Base-by-base conservation (phyloP, 2,329 filamentous ascomycete species). In the Calonectria montana region DNA sequence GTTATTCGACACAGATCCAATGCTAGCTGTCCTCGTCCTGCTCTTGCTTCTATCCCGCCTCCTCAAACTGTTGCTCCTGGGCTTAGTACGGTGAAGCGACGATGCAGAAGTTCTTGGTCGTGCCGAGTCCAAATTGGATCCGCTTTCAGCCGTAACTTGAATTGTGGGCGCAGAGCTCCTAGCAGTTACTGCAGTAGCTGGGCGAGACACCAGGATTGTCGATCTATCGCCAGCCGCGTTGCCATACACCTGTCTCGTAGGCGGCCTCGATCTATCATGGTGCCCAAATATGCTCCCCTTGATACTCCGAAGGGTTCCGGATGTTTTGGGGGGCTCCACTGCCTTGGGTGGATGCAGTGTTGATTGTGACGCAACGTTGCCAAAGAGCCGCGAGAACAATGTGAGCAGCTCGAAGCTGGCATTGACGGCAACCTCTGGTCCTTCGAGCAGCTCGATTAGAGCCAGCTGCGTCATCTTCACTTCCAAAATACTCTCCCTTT, bases 391-490 rank as follows among this genome's bases (percentile, higher is more conserved):
- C 3, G 92, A 90, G 80, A 97, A 99, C 1, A 98, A 86, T 18
- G 91, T 91, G 23, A 99, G 86, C 45, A 99, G 87, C 82, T 98
- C 95, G 75, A 94, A 91, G 80, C 94, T 96, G 72, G 94, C 92
- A 80, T 98, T 98, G 63, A 98, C 94, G 21, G 97, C 96, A 69
- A 93, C 91, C 70, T 94, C 92, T 0, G 95, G 91, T 1, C 95
- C 95, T 80, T 98, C 95, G 4, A 94, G 86, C 18, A 97, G 86
- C 83, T 98, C 96, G 4, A 97, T 84, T 23, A 99, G 88, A 4
- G 94, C 90, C 71, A 99, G 87, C 79, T 98, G 96, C 13, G 96
- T 98, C 91, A 98, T 97, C 82, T 97, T 97, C 73, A 98, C 92
- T 82, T 98, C 94, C n/a, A 99, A 84, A 48, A 99, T 92, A 61